Conservation (phyloP, 139 green algal genomes). For the Chlorokybus atmophyticus region DNA sequence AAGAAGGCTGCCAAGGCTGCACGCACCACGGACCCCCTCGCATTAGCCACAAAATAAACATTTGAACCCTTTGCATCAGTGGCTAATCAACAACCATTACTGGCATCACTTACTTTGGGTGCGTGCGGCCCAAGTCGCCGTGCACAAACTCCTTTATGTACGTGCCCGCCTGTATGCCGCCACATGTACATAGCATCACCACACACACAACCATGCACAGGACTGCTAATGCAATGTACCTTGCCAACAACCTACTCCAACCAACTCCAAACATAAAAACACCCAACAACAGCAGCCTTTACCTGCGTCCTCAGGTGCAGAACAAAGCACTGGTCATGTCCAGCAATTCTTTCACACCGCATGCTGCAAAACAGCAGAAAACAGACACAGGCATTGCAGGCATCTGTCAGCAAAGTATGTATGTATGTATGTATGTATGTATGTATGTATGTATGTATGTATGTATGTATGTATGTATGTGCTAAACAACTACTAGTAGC, state of each 20-base stretch:
- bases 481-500: too few relatives aligned
- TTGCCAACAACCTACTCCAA: background rate
- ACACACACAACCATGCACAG: too few relatives aligned
- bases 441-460: too few relatives aligned
- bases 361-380: conserved; percentile 9
- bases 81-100: background rate
- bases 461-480: too few relatives aligned
- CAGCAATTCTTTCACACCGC: conserved; percentile 1
- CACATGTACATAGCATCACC: background rate
- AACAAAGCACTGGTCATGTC: conserved; percentile 36
- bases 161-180: conserved; percentile 47
- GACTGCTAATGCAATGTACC: too few relatives aligned
- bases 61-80: background rate
- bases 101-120: conserved; percentile 30
- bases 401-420: background rate
- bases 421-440: too few relatives aligned
- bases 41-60: background rate
- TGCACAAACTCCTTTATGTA: conserved; percentile 92
- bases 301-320: conserved; percentile 49
- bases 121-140: conserved; percentile 58
- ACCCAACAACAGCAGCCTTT: conserved; percentile 4
- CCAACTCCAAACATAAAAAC: background rate
- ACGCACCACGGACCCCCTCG: too few relatives aligned
- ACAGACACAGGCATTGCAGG: background rate
- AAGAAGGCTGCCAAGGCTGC: conserved; percentile 38